Conservation (phyloP, 1,139 yeast species). For the Pichiaceae sp. region DNA sequence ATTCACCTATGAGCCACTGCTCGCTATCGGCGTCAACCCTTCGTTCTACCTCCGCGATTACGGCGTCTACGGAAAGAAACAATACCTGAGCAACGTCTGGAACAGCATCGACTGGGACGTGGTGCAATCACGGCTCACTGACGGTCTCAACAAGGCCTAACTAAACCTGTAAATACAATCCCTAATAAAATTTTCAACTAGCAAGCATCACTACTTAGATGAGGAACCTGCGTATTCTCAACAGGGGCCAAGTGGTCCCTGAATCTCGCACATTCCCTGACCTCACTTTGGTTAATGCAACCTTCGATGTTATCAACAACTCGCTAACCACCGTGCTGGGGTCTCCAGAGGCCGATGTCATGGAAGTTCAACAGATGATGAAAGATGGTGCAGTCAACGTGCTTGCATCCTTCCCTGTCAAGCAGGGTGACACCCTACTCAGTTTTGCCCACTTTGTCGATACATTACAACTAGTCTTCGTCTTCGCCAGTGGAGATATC, state of each 20-base stretch:
- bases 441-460: slow-evolving; percentile 64
- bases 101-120: slow-evolving; percentile 64
- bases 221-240: slow-evolving; percentile 45
- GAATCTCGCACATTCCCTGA: slow-evolving; percentile 54
- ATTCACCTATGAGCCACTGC: slow-evolving; percentile 45
- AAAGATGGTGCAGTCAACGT: slow-evolving; percentile 47
- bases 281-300: slow-evolving; percentile 45
- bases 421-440: slow-evolving; percentile 29
- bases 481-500: slow-evolving; percentile 63
- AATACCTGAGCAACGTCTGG: slow-evolving; percentile 64
- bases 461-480: slow-evolving; percentile 48
- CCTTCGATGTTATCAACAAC: slow-evolving; percentile 72
- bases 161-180: no score
- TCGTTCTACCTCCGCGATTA: slow-evolving; percentile 62
- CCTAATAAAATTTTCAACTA: neutral
- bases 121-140: slow-evolving; percentile 38
- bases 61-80: slow-evolving; percentile 66
- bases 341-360: slow-evolving; percentile 46
- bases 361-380: slow-evolving; percentile 54
- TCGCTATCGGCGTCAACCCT: slow-evolving; percentile 66
- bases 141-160: neutral
- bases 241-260: slow-evolving; percentile 38
- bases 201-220: slow-evolving; percentile 18
- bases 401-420: slow-evolving; percentile 49
- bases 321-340: slow-evolving; percentile 62